Evolutionary conservation across 768 basidiomycete species (phyloP).

Genomic region (Phanerodontia chrysosporium): DNA sequence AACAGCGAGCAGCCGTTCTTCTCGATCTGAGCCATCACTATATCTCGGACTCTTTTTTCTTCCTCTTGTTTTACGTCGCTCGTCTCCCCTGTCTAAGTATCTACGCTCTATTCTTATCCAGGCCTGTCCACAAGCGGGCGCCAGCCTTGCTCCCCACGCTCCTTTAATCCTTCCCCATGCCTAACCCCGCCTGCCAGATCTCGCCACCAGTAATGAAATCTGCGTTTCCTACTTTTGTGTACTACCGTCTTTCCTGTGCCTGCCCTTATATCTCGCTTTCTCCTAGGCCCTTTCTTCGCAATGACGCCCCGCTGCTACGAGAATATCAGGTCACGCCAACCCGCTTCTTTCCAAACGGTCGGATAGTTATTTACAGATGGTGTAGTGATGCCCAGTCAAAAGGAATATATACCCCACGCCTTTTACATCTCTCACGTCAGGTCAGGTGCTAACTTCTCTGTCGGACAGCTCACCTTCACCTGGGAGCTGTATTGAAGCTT

Average conservation of each 20-base stretch:
- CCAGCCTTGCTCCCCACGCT: not conserved
- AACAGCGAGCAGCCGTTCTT: conserved; percentile 32
- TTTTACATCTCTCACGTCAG: too few species aligned
- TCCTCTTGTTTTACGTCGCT: not conserved
- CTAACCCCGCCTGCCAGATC: not conserved
- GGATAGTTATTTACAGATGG: not conserved
- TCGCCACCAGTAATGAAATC: not conserved
- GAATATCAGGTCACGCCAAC: not conserved
- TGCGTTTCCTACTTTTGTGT: too few species aligned
- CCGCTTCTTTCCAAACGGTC: not conserved
- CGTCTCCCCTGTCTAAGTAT: not conserved
- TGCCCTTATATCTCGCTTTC: not conserved
- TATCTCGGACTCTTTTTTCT: not conserved
- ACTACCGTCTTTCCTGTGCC: too few species aligned
- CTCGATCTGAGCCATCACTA: conserved; percentile 19
- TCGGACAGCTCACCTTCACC: too few species aligned
- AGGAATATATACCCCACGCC: not conserved
- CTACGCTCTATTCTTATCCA: not conserved
- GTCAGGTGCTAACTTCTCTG: too few species aligned
- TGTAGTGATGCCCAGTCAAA: not conserved
- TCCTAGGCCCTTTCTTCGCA: too few species aligned
- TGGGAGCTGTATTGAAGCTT: too few species aligned
- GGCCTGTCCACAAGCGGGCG: too few species aligned
- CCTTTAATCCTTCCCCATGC: not conserved
- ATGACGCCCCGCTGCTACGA: not conserved